phyloP scores from a whole-genome alignment of 352 stramenopile genomes.

The Aphanomyces invadans region DNA sequence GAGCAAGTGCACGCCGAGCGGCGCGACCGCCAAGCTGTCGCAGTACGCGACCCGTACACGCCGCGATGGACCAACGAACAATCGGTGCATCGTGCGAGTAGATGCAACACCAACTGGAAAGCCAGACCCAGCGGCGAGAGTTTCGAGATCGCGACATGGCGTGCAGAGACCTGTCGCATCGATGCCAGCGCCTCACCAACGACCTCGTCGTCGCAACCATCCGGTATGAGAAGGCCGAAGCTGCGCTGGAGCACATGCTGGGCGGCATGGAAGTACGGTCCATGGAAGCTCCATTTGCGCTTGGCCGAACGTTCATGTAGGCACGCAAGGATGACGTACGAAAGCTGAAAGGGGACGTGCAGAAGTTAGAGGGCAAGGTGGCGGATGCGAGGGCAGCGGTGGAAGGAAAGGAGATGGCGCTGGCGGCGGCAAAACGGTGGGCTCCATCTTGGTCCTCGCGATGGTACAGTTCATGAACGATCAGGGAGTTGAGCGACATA shows the following conservation, averaged over 20 bases:
- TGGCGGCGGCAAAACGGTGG: background rate
- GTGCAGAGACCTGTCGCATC: background rate
- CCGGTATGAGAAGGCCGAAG: slow-evolving; percentile 6
- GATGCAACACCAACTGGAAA: background rate
- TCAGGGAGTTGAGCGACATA: slow-evolving; percentile 5
- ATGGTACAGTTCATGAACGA: background rate
- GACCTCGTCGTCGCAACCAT: background rate
- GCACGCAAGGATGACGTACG: slow-evolving; percentile 1
- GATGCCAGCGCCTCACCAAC: background rate
- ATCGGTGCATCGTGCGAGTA: background rate
- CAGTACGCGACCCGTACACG: background rate
- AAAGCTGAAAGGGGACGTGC: background rate
- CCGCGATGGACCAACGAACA: no score
- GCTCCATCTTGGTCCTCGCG: background rate
- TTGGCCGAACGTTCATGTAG: background rate
- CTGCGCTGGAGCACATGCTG: background rate
- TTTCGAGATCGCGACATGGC: slow-evolving; percentile 14
- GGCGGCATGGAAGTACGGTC: background rate
- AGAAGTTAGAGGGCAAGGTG: background rate
- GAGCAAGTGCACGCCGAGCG: slow-evolving; percentile 2
- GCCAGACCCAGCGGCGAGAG: background rate
- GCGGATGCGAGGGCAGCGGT: background rate
- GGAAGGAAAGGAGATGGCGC: slow-evolving; percentile 4
- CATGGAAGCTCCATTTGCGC: background rate
- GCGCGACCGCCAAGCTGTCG: background rate